These are phyloP conservation scores for Ramularia endophylla DNA, from an alignment of 2,329 filamentous ascomycete species.

Conservation along the genomic window DNA sequence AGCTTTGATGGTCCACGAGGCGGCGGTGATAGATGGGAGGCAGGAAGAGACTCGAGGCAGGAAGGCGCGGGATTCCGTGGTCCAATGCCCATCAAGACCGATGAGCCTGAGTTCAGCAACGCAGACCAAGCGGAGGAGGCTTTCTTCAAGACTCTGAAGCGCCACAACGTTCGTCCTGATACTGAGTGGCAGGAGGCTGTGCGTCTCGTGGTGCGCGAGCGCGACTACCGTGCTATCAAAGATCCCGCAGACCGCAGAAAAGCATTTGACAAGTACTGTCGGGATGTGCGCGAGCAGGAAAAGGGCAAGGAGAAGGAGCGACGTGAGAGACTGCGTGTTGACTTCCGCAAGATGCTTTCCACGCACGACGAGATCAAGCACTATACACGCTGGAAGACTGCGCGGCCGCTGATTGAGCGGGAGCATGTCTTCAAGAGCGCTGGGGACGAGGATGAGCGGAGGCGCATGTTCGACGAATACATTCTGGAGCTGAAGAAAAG, in stretches of 20 bases:
- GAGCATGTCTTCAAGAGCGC: constrained; percentile 95
- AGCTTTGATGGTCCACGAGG: constrained; percentile 25
- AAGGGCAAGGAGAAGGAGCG: constrained; percentile 93
- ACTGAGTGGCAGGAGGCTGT: constrained; percentile 92
- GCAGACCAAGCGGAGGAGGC: constrained; percentile 87
- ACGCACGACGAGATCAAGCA: constrained; percentile 96
- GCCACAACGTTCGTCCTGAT: constrained; percentile 79
- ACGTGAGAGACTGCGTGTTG: constrained; percentile 80
- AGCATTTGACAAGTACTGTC: constrained; percentile 91
- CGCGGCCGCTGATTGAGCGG: constrained; percentile 84
- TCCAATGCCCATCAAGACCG: constrained; percentile 28
- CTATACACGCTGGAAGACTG: constrained; percentile 96
- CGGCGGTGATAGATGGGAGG: constrained; percentile 21
- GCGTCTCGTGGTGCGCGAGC: constrained; percentile 77
- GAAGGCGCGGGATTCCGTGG: constrained; percentile 30
- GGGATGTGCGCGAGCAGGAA: constrained; percentile 84
- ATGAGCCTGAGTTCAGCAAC: constrained; percentile 64
- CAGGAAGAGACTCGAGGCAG: constrained; percentile 28
- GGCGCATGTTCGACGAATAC: constrained; percentile 91
- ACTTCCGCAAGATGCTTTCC: constrained; percentile 94
- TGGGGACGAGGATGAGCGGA: constrained; percentile 77
- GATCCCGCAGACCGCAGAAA: constrained; percentile 85
- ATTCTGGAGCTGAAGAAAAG: constrained; percentile 74
- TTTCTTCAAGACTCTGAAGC: constrained; percentile 83
- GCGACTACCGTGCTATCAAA: constrained; percentile 87